These are phyloP conservation scores for Rhizopus arrhizus DNA, from an alignment of 371 early-diverging fungal genomes.

Conservation along the genomic window DNA sequence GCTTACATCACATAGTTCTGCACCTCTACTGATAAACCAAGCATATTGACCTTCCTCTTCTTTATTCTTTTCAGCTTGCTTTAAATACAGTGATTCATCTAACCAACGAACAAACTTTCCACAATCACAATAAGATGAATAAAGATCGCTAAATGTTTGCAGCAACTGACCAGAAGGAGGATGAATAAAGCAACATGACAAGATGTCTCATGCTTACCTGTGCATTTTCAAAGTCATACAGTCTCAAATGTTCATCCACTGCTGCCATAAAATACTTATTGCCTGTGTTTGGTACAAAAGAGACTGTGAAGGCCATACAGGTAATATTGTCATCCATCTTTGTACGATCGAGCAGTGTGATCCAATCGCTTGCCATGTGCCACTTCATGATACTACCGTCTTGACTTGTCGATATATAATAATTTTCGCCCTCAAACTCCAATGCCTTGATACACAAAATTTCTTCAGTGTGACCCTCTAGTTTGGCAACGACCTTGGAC, in stretches of 20 bases:
- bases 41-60: constrained; percentile 50
- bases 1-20: constrained; percentile 85
- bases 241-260: constrained; percentile 79
- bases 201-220: constrained; percentile 38
- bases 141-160: constrained; percentile 79
- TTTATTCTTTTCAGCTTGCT: constrained; percentile 13
- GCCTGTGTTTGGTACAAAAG: constrained; percentile 90
- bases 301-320: constrained; percentile 93
- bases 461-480: constrained; percentile 88
- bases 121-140: constrained; percentile 90
- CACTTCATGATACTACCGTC: constrained; percentile 91
- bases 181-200: neutral
- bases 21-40: constrained; percentile 84
- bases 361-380: constrained; percentile 80
- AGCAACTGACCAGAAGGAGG: constrained; percentile 47
- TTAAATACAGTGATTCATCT: constrained; percentile 46
- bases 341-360: constrained; percentile 55
- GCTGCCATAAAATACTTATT: constrained; percentile 90
- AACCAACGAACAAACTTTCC: constrained; percentile 76
- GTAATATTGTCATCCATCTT: constrained; percentile 81
- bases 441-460: constrained; percentile 79
- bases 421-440: constrained; percentile 74
- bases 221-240: constrained; percentile 89
- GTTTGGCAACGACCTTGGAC: constrained; percentile 67
- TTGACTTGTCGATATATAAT: constrained; percentile 85